Conservation (phyloP, 163 green algal species). For the Scenedesmus sp. region DNA sequence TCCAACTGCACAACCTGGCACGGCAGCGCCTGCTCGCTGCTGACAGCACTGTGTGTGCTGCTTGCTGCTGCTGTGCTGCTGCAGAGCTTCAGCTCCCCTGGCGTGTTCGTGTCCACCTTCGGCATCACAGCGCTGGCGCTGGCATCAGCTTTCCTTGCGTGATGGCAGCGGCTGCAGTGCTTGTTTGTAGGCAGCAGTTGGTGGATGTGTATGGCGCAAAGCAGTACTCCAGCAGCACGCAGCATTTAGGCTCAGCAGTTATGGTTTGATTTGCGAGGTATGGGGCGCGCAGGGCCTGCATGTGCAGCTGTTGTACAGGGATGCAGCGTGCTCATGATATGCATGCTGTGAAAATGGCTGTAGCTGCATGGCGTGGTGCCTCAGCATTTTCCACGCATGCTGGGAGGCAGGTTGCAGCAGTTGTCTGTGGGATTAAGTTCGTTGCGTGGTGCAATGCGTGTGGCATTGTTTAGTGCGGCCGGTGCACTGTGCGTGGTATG, state of each 20-base stretch:
- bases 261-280: not conserved
- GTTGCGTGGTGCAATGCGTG: not conserved
- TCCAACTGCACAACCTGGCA: not conserved
- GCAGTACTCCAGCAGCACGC: not conserved
- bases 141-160: slow-evolving; percentile 44
- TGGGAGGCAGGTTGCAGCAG: not conserved
- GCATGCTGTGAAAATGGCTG: not conserved
- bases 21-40: not conserved
- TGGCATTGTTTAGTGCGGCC: not conserved
- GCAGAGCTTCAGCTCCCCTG: slow-evolving; percentile 46
- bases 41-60: not conserved
- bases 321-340: not conserved
- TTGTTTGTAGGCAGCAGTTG: not conserved
- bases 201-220: not conserved
- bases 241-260: not conserved
- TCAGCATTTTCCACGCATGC: not conserved
- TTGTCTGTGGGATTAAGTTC: not conserved
- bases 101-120: slow-evolving; percentile 37
- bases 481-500: not conserved
- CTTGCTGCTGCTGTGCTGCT: slow-evolving; percentile 15
- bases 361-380: not conserved
- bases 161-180: slow-evolving; percentile 3
- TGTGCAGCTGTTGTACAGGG: not conserved
- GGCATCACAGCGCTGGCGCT: slow-evolving; percentile 23
- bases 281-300: not conserved